Conservation (phyloP, 805 yeast species). For the Starmerella floris region DNA sequence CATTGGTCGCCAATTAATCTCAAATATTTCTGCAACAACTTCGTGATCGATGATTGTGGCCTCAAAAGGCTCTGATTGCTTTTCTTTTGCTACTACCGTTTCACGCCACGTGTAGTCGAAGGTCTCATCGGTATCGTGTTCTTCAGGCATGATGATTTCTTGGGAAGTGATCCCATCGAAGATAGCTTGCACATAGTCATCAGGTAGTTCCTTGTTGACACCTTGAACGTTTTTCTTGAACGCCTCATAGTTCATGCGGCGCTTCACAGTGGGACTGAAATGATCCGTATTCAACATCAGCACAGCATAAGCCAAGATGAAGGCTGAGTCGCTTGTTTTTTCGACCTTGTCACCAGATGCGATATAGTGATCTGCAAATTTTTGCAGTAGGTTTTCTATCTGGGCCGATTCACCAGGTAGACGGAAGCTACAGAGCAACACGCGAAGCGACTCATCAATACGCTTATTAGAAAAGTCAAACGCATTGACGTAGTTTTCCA, state of each 20-base stretch:
- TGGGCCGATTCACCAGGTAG: slow-evolving; percentile 97
- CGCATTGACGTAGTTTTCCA: slow-evolving; percentile 49
- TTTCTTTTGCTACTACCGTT: slow-evolving; percentile 21
- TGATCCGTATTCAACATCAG: slow-evolving; percentile 89
- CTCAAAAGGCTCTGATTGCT: slow-evolving; percentile 19
- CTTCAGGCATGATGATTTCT: slow-evolving; percentile 96
- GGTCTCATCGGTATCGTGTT: slow-evolving; percentile 84
- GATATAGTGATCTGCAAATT: slow-evolving; percentile 71
- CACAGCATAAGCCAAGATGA: slow-evolving; percentile 77
- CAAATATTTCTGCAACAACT: slow-evolving; percentile 63
- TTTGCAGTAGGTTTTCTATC: slow-evolving; percentile 81
- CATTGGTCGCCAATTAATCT: slow-evolving; percentile 47
- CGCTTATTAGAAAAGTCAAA: slow-evolving; percentile 68
- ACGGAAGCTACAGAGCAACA: slow-evolving; percentile 68
- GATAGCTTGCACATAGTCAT: slow-evolving; percentile 71
- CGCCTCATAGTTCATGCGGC: slow-evolving; percentile 77
- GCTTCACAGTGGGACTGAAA: slow-evolving; percentile 83
- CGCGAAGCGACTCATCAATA: slow-evolving; percentile 85
- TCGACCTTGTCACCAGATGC: slow-evolving; percentile 30
- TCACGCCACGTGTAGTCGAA: slow-evolving; percentile 58
- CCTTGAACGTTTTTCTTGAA: slow-evolving; percentile 72
- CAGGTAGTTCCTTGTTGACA: slow-evolving; percentile 68
- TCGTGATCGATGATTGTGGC: slow-evolving; percentile 24
- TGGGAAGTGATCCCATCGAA: slow-evolving; percentile 66
- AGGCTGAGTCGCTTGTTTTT: slow-evolving; percentile 77